Evolutionary conservation across 1,284 basidiomycete genomes (phyloP), one percentile per base, ranked within the genome.

Genomic region (Polyporus tsugae): DNA sequence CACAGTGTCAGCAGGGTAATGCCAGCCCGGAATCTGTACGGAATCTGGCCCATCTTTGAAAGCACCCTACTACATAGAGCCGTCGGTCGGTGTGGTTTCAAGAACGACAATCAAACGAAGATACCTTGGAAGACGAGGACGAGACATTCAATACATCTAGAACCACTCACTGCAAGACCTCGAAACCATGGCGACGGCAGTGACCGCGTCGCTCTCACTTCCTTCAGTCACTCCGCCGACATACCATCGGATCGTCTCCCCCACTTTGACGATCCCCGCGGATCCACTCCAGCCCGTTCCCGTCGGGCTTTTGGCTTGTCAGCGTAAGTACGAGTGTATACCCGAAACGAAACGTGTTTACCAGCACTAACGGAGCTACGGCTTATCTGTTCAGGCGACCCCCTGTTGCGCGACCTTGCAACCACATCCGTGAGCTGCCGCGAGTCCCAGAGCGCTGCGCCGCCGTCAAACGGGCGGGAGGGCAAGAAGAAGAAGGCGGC

Each of bases 221-320:
- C 67, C 71, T 17, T 60, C 84, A 36, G 78, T 77, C 29, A 87
- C 85, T 6, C 88, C 88, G 22, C 73, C 82, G 7, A 83, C 86
- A 55, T 93, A 93, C 78, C 90, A 91, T 75, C 85, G 87, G 65
- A 86, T 92, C 52, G 75, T 89, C 65, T 90, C 89, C 4, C 81
- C 85, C 6, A 86, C 86, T 10, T 80, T 92, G 17, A 77, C 66
- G 25, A 78, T 92, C 63, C 86, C 90, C n/a, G 79, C 82, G 22
- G 84, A 89, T 63, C 78, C 83, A 11, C 75, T 79, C 29, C 70
- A 81, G 6, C 78, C 90, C 15, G 85, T 92, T 53, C 91, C 91
- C 46, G 91, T 93, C 53, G 91, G 91, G 62, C 82, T 93, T 22
- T 81, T 93, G 52, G 87, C 91, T 46, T 93, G 91, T 77, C 91